Evolutionary conservation across 2,329 filamentous ascomycete genomes (phyloP).

Genomic region (Aspergillus fumigatiaffinis): DNA sequence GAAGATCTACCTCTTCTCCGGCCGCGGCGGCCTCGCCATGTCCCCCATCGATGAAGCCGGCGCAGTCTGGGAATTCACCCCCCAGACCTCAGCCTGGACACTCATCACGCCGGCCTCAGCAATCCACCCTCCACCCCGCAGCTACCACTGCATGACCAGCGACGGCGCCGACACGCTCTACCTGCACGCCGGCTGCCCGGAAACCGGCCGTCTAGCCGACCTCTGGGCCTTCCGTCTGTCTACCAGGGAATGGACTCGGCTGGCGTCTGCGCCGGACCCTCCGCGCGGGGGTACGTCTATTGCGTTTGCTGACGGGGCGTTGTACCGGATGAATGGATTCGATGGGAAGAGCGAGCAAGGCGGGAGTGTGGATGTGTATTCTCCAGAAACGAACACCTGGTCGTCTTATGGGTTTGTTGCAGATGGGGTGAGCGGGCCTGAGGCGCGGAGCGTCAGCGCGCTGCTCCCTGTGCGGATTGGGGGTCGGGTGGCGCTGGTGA

Average conservation of each 20-base stretch:
- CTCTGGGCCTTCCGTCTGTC: constrained; percentile 74
- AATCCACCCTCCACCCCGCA: constrained; percentile 60
- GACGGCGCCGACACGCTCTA: constrained; percentile 66
- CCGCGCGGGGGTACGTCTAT: constrained; percentile 65
- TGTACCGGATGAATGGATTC: constrained; percentile 79
- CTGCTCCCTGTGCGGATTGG: constrained; percentile 41
- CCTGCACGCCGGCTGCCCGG: constrained; percentile 71
- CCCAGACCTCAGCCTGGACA: constrained; percentile 61
- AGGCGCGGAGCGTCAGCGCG: constrained; percentile 48
- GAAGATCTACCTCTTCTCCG: constrained; percentile 77
- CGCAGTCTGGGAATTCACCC: constrained; percentile 72
- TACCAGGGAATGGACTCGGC: constrained; percentile 61
- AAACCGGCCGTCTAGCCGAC: constrained; percentile 61
- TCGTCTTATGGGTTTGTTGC: constrained; percentile 23
- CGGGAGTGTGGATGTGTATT: constrained; percentile 64
- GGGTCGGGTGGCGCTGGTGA: constrained; percentile 42
- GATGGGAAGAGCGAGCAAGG: constrained; percentile 68
- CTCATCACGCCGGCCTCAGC: constrained; percentile 53
- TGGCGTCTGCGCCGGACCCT: constrained; percentile 64
- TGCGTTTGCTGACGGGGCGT: constrained; percentile 57
- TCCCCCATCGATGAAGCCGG: constrained; percentile 70
- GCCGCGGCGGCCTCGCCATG: constrained; percentile 67
- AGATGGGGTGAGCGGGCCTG: constrained; percentile 46
- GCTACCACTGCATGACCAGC: constrained; percentile 63
- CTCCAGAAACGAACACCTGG: constrained; percentile 40